These are phyloP conservation scores for Chenopodium quinoa DNA, from an alignment of 148 eudicot species.

Conservation along the genomic window DNA sequence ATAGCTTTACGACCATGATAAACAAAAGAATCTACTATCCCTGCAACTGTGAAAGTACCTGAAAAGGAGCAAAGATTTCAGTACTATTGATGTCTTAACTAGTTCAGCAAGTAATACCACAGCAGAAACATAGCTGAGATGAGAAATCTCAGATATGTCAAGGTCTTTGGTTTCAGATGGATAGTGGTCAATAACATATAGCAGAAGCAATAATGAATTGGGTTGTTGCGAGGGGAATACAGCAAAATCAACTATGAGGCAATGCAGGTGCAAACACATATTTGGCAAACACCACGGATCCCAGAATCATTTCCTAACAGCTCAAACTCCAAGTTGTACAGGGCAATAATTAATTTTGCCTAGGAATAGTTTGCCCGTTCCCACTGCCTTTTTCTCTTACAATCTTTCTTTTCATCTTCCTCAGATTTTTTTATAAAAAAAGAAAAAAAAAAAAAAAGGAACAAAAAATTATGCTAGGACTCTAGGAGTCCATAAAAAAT, in stretches of 20 bases:
- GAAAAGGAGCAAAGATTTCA: constrained; percentile 20
- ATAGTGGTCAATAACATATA: not conserved
- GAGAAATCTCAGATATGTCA: not conserved
- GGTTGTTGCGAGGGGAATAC: not conserved
- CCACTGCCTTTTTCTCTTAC: not conserved
- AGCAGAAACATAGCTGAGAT: not conserved
- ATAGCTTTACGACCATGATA: constrained; percentile 74
- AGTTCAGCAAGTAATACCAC: not conserved
- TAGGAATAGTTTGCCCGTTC: not conserved
- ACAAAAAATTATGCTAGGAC: not conserved
- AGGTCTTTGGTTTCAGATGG: not conserved
- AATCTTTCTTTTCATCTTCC: too few species aligned
- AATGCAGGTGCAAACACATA: not conserved
- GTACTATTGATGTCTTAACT: not conserved
- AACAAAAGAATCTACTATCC: constrained; percentile 75
- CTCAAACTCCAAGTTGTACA: not conserved
- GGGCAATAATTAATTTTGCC: not conserved
- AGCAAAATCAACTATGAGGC: not conserved
- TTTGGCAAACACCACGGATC: too few species aligned
- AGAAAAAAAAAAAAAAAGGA: too few species aligned
- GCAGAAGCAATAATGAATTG: not conserved
- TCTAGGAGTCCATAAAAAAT: too few species aligned
- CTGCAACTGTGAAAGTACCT: constrained; percentile 84
- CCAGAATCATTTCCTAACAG: not conserved
- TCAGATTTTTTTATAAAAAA: too few species aligned